A percentile compares a stretch with the other conserved stretches of the same genome.
phyloP scores from a whole-genome alignment of 2,329 filamentous ascomycete genomes.

The Aspergillus transmontanensis region DNA sequence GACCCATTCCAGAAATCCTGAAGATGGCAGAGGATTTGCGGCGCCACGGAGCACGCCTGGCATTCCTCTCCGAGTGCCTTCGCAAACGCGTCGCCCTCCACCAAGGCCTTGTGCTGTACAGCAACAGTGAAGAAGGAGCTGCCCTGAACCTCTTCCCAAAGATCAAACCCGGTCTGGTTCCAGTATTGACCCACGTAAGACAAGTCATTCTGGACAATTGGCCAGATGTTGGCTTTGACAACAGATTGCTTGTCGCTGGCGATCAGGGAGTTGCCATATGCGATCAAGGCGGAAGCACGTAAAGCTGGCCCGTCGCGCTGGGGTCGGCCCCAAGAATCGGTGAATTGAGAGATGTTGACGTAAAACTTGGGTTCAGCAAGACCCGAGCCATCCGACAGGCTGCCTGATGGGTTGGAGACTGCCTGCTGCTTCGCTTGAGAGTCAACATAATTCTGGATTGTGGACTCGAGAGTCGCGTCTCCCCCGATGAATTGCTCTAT shows the following conservation, averaged over 20 bases:
- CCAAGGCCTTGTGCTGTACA: conserved; percentile 64
- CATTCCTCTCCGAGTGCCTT: conserved; percentile 61
- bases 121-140: conserved; percentile 76
- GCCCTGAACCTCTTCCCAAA: conserved; percentile 79
- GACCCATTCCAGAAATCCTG: conserved; percentile 70
- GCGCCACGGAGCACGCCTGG: conserved; percentile 63
- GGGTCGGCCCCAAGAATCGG: conserved; percentile 69
- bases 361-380: conserved; percentile 74
- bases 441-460: conserved; percentile 67
- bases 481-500: conserved; percentile 67
- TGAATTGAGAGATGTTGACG: conserved; percentile 64
- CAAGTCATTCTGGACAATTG: conserved; percentile 72
- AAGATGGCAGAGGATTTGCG: conserved; percentile 70
- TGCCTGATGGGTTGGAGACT: conserved; percentile 68
- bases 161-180: conserved; percentile 63
- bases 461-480: conserved; percentile 57
- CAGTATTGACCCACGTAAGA: conserved; percentile 60
- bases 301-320: conserved; percentile 77
- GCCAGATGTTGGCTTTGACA: conserved; percentile 64
- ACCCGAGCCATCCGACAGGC: conserved; percentile 46
- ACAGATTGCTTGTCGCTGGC: conserved; percentile 57
- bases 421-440: conserved; percentile 67
- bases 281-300: conserved; percentile 70
- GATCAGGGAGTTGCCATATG: conserved; percentile 73
- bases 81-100: conserved; percentile 65